phyloP scores from a whole-genome alignment of 176 grass and related monocot genomes.

The Areca catechu region DNA sequence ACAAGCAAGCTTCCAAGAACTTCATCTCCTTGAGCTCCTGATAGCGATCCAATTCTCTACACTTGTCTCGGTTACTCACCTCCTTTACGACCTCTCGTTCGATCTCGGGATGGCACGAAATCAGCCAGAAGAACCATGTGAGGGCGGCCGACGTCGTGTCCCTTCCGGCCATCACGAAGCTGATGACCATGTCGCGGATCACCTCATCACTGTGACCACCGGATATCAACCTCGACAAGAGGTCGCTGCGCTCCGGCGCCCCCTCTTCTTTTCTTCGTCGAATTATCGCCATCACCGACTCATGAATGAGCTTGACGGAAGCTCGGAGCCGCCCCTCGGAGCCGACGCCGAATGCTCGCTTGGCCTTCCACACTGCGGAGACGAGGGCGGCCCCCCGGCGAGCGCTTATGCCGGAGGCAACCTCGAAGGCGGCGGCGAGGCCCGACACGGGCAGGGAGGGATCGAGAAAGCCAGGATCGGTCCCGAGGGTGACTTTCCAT shows the following conservation, averaged over 20 bases:
- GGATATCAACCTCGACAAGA: constrained; percentile 69
- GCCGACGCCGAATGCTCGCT: constrained; percentile 51
- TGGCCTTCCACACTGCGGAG: constrained; percentile 66
- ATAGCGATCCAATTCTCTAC: constrained; percentile 19
- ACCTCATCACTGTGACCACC: constrained; percentile 57
- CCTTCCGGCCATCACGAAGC: constrained; percentile 79
- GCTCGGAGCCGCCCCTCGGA: constrained; percentile 46
- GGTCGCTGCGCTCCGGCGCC: constrained; percentile 20
- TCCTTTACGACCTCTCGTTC: constrained; percentile 41
- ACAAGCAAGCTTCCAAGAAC: constrained; percentile 70
- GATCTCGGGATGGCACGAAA: constrained; percentile 44
- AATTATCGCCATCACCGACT: constrained; percentile 49
- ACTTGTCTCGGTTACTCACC: not conserved
- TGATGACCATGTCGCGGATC: constrained; percentile 90
- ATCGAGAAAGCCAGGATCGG: constrained; percentile 55
- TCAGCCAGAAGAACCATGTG: constrained; percentile 93
- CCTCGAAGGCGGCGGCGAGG: constrained; percentile 64
- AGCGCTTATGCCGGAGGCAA: constrained; percentile 58
- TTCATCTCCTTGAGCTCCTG: constrained; percentile 38
- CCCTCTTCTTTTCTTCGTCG: constrained; percentile 31
- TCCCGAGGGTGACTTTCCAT: constrained; percentile 61
- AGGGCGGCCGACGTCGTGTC: constrained; percentile 86
- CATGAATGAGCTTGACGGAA: constrained; percentile 51
- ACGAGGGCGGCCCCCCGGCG: constrained; percentile 55
- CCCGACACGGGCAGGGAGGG: constrained; percentile 30